A percentile compares a stretch with the other conserved stretches of the same genome.
Evolutionary conservation across 345 rosid genomes (phyloP).

Genomic region (Cardiospermum halicacabum): DNA sequence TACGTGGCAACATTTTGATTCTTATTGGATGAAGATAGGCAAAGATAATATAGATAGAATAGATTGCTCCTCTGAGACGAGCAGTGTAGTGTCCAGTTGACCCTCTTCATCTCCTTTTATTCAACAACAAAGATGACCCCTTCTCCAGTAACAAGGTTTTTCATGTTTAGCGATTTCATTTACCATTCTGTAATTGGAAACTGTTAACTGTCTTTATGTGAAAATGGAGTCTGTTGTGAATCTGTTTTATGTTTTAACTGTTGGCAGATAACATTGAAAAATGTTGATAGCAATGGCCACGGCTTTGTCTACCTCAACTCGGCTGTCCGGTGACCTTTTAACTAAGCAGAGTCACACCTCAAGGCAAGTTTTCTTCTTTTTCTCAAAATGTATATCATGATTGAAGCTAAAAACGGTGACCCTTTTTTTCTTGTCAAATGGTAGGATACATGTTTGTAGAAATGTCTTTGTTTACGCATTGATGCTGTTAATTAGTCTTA

Average conservation of each 20-base stretch:
- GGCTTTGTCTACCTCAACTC: not conserved
- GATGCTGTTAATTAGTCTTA: not conserved
- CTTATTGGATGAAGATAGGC: not conserved
- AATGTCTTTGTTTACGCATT: not conserved
- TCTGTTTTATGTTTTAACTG: not conserved
- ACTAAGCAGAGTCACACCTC: too few relatives aligned
- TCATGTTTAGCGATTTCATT: not conserved
- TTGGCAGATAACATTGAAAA: slow-evolving; percentile 3
- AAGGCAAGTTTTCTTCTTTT: slow-evolving; percentile 6
- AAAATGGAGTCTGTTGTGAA: too few relatives aligned
- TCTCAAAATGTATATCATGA: not conserved
- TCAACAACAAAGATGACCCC: not conserved
- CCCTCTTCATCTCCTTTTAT: not conserved
- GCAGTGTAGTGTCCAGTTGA: not conserved
- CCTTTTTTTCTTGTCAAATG: not conserved
- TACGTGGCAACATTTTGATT: not conserved
- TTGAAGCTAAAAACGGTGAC: not conserved
- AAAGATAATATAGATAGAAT: too few relatives aligned
- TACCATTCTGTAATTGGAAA: not conserved
- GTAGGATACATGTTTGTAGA: not conserved
- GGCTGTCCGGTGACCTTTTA: not conserved
- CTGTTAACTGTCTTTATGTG: not conserved
- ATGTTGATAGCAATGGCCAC: slow-evolving; percentile 10
- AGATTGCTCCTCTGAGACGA: not conserved
- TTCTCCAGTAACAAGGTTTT: not conserved